Base-by-base conservation (phyloP, 2,329 filamentous ascomycete genomes). In the Fusarium luffae region DNA sequence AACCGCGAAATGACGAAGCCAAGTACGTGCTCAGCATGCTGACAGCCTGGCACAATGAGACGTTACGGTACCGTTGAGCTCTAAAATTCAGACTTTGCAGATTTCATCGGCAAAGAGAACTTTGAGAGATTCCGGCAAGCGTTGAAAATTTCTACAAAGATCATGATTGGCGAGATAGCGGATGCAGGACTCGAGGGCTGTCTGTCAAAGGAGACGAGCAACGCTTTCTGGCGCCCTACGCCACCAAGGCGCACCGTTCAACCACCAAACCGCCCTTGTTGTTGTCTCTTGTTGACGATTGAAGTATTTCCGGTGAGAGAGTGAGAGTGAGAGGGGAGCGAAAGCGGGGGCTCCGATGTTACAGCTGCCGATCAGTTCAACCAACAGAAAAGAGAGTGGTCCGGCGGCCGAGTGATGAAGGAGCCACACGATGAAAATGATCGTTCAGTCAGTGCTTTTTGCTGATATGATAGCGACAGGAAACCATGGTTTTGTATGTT, bases 271-370 rank as follows among this genome's bases (percentile, higher is more conserved):
- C 52, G 57, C 68, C 66, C 47, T 64, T 50, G 54, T 42, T 57
- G 30, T 44, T 51, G 27, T 63, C 21, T 70, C 61, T 58, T 48
- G 52, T 51, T 54, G 49, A 51, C 19, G 44, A 69, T 25, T 66
- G 50, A 61, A 59, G 61, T 52, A 62, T 60, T 64, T 71, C 60
- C 65, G 60, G 64, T 48, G 59, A 55, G 54, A 55, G 54, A 68
- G 54, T 41, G 48, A 23, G 65, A 52, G 50, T 37, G 18, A 50
- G 60, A 42, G 40, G 62, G 46, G 49, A 61, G 43, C 43, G 54
- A 63, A 63, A 69, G 69, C 60, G 65, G 69, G 59, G 61, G 61
- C 65, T 64, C 68, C 65, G 65, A 69, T 66, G 60, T 71, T 59
- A 55, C 68, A 69, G 54, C 41, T 67, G 63, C 63, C 63, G 63